Conservation (phyloP, 768 basidiomycete species). For the Terana coerulea region DNA sequence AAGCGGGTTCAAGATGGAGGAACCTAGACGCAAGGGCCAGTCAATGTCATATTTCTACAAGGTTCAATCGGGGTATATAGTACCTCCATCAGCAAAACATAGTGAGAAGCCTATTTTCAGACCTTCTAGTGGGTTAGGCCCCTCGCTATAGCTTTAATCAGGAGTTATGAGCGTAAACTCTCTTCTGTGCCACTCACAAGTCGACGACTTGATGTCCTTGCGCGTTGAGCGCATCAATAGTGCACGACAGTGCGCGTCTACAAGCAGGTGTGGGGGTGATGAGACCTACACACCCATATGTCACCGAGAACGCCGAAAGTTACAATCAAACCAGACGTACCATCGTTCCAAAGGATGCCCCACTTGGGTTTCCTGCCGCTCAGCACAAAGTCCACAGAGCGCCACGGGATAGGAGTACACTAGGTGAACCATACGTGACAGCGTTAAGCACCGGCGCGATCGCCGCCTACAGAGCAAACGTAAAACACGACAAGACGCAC, state of each 20-base stretch:
- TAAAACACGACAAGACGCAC: conserved; percentile 23
- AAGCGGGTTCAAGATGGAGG: conserved; percentile 13
- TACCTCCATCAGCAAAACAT: conserved; percentile 28
- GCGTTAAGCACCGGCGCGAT: neutral
- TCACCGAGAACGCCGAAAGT: too few relatives aligned
- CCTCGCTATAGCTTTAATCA: conserved; percentile 21
- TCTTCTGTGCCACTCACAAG: conserved; percentile 33
- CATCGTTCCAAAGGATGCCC: conserved; percentile 40
- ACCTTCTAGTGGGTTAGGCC: conserved; percentile 23
- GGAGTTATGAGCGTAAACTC: too few relatives aligned
- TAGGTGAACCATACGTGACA: conserved; percentile 14
- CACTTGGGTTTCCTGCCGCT: conserved; percentile 33
- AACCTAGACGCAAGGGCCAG: conserved; percentile 3
- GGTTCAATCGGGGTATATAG: neutral
- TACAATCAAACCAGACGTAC: conserved; percentile 22
- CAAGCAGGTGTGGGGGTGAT: conserved; percentile 38
- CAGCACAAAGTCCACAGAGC: conserved; percentile 27
- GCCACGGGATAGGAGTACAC: conserved; percentile 43
- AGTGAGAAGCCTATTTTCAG: conserved; percentile 27
- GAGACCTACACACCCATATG: conserved; percentile 28
- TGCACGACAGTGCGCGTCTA: conserved; percentile 33
- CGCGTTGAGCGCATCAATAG: conserved; percentile 29
- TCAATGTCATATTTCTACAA: neutral
- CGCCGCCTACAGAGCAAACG: neutral
- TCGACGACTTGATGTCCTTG: conserved; percentile 38